phyloP scores from a whole-genome alignment of 2,329 filamentous ascomycete genomes.

The Ophiostoma ips region DNA sequence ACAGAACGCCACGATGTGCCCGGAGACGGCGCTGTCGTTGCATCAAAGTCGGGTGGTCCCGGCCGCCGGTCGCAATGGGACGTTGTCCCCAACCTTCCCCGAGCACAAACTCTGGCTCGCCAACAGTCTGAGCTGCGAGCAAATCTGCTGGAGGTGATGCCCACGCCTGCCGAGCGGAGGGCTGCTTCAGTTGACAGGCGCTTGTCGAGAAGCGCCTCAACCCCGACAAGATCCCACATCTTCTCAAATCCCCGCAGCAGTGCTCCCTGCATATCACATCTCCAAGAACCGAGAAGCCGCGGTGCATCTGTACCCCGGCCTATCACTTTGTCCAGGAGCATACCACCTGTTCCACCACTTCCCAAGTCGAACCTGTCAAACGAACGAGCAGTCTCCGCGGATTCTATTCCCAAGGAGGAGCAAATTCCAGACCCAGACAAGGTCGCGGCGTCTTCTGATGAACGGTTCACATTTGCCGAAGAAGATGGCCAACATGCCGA shows the following conservation, averaged over 20 bases:
- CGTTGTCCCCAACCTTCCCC: slow-evolving; percentile 66
- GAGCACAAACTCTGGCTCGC: slow-evolving; percentile 65
- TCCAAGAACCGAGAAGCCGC: not conserved
- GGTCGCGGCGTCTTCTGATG: not conserved
- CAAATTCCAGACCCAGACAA: not conserved
- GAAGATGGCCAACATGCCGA: not conserved
- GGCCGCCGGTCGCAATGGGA: slow-evolving; percentile 35
- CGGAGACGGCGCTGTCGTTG: not conserved
- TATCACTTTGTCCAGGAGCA: slow-evolving; percentile 3
- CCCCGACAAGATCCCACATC: slow-evolving; percentile 22
- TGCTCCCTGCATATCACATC: slow-evolving; percentile 28
- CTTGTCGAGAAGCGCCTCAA: slow-evolving; percentile 18
- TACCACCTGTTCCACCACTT: slow-evolving; percentile 9
- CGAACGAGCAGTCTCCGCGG: not conserved
- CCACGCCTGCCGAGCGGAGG: slow-evolving; percentile 52
- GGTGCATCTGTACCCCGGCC: not conserved
- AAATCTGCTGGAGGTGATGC: slow-evolving; percentile 52
- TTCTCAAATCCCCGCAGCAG: slow-evolving; percentile 31
- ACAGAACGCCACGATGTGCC: not conserved
- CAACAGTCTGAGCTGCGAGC: slow-evolving; percentile 70
- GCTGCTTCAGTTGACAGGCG: slow-evolving; percentile 50
- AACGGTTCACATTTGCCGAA: not conserved
- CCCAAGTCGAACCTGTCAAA: not conserved
- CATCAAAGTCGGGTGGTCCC: not conserved
- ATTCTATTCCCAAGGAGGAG: not conserved